Evolutionary conservation across 176 grass and related monocot species (phyloP).

Genomic region (Triticum turgidum): DNA sequence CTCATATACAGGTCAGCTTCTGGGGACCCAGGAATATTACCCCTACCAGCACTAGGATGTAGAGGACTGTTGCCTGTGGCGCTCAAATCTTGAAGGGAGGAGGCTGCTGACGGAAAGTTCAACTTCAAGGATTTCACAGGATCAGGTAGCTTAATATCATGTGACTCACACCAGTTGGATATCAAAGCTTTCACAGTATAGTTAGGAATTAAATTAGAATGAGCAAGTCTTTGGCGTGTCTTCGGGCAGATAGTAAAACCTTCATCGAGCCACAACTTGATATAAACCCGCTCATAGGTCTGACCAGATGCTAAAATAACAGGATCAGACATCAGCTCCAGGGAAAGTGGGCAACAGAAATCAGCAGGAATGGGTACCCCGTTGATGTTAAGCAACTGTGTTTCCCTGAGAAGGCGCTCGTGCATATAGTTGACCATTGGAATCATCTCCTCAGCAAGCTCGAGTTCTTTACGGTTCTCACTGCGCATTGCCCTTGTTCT

Average conservation of each 20-base stretch:
- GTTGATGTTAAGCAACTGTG: conserved; percentile 77
- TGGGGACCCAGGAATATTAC: conserved; percentile 57
- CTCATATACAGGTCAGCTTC: conserved; percentile 48
- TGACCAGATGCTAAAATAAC: conserved; percentile 98
- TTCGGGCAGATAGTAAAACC: conserved; percentile 97
- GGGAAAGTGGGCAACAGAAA: conserved; percentile 94
- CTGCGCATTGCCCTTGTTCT: conserved; percentile 45
- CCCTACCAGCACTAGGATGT: conserved; percentile 46
- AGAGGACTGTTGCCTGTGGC: conserved; percentile 42
- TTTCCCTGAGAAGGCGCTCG: conserved; percentile 59
- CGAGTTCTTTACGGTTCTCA: conserved; percentile 57
- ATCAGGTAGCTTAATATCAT: conserved; percentile 94
- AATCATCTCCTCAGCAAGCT: conserved; percentile 58
- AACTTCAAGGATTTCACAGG: conserved; percentile 76
- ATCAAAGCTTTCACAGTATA: conserved; percentile 99
- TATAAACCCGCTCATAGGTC: conserved; percentile 95
- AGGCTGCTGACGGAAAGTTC: conserved; percentile 64
- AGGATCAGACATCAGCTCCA: conserved; percentile 95
- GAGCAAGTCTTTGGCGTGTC: conserved; percentile 82
- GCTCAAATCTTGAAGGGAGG: conserved; percentile 46
- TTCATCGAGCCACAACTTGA: conserved; percentile 87
- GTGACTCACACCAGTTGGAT: conserved; percentile 97
- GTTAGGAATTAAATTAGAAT: conserved; percentile 98
- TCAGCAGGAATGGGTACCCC: conserved; percentile 93
- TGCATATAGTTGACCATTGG: conserved; percentile 78